phyloP scores from a whole-genome alignment of 768 basidiomycete genomes.

The Postia placenta region DNA sequence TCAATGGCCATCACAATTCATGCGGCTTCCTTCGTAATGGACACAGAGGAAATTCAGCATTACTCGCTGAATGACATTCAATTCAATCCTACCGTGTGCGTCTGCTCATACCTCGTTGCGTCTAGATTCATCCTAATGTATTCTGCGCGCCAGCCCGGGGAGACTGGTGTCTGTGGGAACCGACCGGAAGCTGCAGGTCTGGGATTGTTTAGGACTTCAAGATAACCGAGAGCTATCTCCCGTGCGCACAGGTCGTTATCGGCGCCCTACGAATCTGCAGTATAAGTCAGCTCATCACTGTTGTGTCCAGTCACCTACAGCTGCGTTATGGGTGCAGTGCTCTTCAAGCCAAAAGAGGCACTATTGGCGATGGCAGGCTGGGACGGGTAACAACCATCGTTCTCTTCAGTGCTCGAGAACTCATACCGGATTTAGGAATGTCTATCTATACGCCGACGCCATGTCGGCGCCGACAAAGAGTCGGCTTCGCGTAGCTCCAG shows the following conservation, averaged over 20 bases:
- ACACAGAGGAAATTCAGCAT: conserved; percentile 31
- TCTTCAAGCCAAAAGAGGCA: conserved; percentile 2
- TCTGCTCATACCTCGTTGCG: neutral
- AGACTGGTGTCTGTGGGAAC: conserved; percentile 43
- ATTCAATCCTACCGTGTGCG: conserved; percentile 45
- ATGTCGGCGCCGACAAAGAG: neutral
- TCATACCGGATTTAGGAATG: neutral
- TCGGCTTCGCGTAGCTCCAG: neutral
- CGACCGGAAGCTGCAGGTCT: conserved; percentile 37
- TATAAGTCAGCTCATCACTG: no score
- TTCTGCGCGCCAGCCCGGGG: conserved; percentile 26
- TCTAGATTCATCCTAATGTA: no score
- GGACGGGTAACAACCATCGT: conserved; percentile 1
- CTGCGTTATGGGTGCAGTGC: neutral
- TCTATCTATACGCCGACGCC: neutral
- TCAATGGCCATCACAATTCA: neutral
- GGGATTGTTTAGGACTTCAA: conserved; percentile 28
- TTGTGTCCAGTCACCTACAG: neutral
- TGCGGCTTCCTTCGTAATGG: conserved; percentile 8
- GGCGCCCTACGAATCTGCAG: no score
- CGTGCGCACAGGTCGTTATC: neutral
- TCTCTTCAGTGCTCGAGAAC: neutral
- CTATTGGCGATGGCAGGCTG: conserved; percentile 1
- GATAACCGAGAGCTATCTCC: neutral
- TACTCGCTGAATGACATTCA: conserved; percentile 52